Evolutionary conservation across 768 basidiomycete species (phyloP), one percentile per base, ranked within the genome.

Genomic region (Rhodotorula toruloides): DNA sequence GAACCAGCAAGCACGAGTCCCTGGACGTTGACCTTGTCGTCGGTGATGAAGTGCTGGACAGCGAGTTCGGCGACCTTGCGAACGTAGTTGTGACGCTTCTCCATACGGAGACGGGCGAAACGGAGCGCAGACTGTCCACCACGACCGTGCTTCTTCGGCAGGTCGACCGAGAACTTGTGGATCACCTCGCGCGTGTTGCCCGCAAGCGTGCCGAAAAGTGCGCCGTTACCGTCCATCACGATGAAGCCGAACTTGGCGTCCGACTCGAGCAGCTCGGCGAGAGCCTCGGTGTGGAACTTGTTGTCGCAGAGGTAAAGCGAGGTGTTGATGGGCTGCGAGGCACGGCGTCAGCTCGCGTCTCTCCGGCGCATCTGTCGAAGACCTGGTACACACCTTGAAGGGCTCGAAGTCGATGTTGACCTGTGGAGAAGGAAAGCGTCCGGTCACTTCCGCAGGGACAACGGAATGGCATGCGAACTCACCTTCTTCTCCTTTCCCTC

Each of bases 131-230:
- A 98, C 79, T 99, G 96, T 79, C 96, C 96, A 85, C 96, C 96
- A 83, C 96, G 92, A 70, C 94, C 94, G 78, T 98, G 96, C 82
- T 99, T 99, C 83, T 99, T 99, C 48, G 96, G 96, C 16, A 98
- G 84, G 79, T 98, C 96, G 77, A 99, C 96, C 27, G 91, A 91
- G 81, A 98, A 97, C 79, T 98, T 98, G 81, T 99, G 96, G 62
- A 94, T 83, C 58, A 99, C 85, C 72, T 97, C 93, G 70, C 96
- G 91, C 27, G 96, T 94, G 79, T 98, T 98, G 54, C 96, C 96
- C 0, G 94, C 86, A 61, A 99, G 85, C 8, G 88, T 89, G 63
- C 96, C 96, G 74, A 97, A 98, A 42, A 99, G 86, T 10, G 91
- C 89, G 43, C 94, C 94, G 78, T 96, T 97, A 81, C 91, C 90